These are phyloP conservation scores for Geotrichum bryndzae DNA, from an alignment of 1,139 yeast genomes.

Conservation along the genomic window DNA sequence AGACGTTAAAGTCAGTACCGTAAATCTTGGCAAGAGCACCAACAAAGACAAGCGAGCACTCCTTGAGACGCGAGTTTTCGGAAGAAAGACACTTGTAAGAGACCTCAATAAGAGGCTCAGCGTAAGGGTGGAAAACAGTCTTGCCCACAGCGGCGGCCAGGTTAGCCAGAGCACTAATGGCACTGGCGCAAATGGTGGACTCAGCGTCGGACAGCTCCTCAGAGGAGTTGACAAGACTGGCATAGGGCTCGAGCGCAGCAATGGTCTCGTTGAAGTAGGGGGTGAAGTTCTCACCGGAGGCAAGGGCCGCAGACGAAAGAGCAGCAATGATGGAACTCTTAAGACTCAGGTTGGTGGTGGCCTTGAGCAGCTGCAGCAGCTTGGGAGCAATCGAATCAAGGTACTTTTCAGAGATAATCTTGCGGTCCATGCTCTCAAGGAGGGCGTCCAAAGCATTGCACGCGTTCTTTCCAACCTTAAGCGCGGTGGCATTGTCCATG, in stretches of 20 bases:
- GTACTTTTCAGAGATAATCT: constrained; percentile 68
- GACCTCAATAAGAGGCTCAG: constrained; percentile 83
- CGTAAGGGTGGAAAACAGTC: constrained; percentile 75
- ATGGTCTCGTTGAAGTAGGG: constrained; percentile 84
- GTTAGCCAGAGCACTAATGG: constrained; percentile 88
- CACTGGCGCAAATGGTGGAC: constrained; percentile 65
- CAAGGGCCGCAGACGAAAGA: constrained; percentile 93
- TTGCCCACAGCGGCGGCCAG: constrained; percentile 97
- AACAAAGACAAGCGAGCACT: constrained; percentile 88
- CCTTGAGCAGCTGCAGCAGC: constrained; percentile 70
- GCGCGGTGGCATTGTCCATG: constrained; percentile 79
- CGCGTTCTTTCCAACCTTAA: constrained; percentile 84
- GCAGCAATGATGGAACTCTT: constrained; percentile 91
- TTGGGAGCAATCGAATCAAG: constrained; percentile 87
- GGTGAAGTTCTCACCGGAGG: constrained; percentile 79
- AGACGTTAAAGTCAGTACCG: constrained; percentile 82
- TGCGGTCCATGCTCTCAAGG: constrained; percentile 85
- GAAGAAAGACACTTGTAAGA: constrained; percentile 76
- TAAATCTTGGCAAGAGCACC: constrained; percentile 93
- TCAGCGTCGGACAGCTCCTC: constrained; percentile 34
- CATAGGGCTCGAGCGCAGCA: constrained; percentile 72
- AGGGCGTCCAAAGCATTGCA: constrained; percentile 87
- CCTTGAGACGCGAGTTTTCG: constrained; percentile 80
- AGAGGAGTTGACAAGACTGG: constrained; percentile 41
- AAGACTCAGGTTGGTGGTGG: constrained; percentile 57